phyloP scores from a whole-genome alignment of 345 rosid species.

The Gossypium anomalum region DNA sequence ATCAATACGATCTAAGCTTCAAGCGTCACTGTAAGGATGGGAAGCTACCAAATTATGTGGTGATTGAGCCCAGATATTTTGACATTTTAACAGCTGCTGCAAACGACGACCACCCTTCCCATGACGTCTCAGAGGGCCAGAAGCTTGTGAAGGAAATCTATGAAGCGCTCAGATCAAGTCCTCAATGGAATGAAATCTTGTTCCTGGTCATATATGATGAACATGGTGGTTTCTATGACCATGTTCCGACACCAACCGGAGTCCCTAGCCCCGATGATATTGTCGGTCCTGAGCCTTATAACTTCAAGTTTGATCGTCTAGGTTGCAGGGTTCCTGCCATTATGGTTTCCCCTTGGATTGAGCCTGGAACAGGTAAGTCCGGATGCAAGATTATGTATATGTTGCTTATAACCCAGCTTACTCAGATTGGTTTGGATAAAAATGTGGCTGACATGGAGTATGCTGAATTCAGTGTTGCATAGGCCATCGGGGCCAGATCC shows the following conservation, averaged over 20 bases:
- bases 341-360: constrained; percentile 81
- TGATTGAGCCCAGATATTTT: constrained; percentile 68
- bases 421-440: too few relatives aligned
- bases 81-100: constrained; percentile 55
- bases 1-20: constrained; percentile 54
- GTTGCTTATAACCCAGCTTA: background rate
- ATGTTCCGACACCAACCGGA: constrained; percentile 77
- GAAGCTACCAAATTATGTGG: constrained; percentile 80
- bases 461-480: constrained; percentile 51
- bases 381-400: background rate
- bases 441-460: background rate
- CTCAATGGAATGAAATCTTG: constrained; percentile 75
- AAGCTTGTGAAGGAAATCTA: constrained; percentile 73
- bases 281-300: constrained; percentile 52
- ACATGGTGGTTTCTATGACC: constrained; percentile 93
- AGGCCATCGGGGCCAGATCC: constrained; percentile 67
- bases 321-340: constrained; percentile 82
- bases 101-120: constrained; percentile 83
- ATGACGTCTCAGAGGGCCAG: constrained; percentile 75
- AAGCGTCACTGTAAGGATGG: constrained; percentile 69
- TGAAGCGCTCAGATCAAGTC: constrained; percentile 73
- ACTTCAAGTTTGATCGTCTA: constrained; percentile 74
- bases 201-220: constrained; percentile 67
- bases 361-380: constrained; percentile 16
- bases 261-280: constrained; percentile 81